Conservation (phyloP, 108 stramenopile genomes). For the Licmophora abbreviata region DNA sequence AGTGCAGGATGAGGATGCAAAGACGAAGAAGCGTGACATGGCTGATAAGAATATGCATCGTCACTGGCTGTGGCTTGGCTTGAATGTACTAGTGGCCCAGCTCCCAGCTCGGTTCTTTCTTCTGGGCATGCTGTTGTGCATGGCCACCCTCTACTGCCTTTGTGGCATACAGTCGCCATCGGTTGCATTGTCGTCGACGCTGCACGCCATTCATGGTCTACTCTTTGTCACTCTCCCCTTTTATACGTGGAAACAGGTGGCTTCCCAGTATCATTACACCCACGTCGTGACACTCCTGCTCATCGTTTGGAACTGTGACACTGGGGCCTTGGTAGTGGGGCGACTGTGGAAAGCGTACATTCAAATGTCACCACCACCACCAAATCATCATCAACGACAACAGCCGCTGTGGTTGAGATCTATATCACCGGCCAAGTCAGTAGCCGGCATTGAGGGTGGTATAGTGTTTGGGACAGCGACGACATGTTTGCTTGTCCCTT, state of each 20-base stretch:
- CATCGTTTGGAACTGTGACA: constrained; percentile 78
- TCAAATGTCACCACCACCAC: constrained; percentile 19
- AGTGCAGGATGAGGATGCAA: constrained; percentile 15
- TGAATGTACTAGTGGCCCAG: constrained; percentile 16
- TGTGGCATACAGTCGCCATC: constrained; percentile 31
- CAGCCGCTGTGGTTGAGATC: constrained; percentile 14
- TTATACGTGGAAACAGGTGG: constrained; percentile 35
- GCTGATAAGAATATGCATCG: not conserved
- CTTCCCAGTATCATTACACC: constrained; percentile 22
- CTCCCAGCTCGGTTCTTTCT: constrained; percentile 1
- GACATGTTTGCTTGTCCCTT: constrained; percentile 1
- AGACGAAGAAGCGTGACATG: not conserved
- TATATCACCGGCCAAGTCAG: constrained; percentile 40
- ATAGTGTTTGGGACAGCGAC: constrained; percentile 28
- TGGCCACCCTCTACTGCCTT: constrained; percentile 7
- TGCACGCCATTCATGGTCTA: constrained; percentile 25
- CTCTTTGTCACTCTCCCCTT: constrained; percentile 56
- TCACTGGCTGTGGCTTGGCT: not conserved
- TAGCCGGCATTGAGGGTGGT: constrained; percentile 40
- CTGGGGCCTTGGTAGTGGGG: constrained; percentile 64
- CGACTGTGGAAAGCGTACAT: constrained; percentile 28
- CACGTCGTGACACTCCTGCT: constrained; percentile 45
- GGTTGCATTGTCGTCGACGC: constrained; percentile 10
- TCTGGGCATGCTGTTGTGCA: constrained; percentile 7
- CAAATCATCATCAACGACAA: constrained; percentile 6